Evolutionary conservation across 305 asterid species (phyloP), one percentile per base, ranked within the genome.

Genomic region (Fraxinus ornus): DNA sequence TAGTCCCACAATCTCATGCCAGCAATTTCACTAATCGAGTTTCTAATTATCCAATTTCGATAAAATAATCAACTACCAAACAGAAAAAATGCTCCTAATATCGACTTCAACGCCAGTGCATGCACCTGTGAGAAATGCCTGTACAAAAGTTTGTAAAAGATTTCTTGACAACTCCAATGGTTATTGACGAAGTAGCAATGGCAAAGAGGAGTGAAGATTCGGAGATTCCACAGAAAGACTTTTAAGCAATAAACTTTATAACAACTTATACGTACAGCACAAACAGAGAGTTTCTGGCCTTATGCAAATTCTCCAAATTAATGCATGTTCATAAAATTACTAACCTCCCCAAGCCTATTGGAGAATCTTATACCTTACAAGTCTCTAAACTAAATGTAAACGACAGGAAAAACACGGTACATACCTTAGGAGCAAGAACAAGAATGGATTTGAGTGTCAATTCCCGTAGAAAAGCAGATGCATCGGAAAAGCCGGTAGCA

Each of bases 341-440:
- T 24, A 26, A 2, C n/a, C 37, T 26, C n/a, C n/a, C 75, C 36
- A 68, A 26, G 36, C 36, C n/a, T 28, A 33, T 79, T 32, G 35
- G 37, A 4, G 8, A 85, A 83, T 55, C 70, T 19, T 36, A 80
- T 28, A 57, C 77, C 36, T 39, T 4, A 60, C 55, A 55, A 47
- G 79, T 39, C 71, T 77, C 44, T 19, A 80, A 78, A 30, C 72
- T 75, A 30, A 52, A 60, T 26, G 73, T 75, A 78, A 76, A 82
- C 55, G 83, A 55, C 57, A 68, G 41, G 79, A 80, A 76, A 7
- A 35, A 64, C 37, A 84, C 64, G 81, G 84, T 33, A 68, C 47
- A 41, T 82, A 94, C 99, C 98, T 96, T 96, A 73, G 99, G 99
- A 85, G 99, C 99, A 86, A 96, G 91, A 85, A 94, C 90, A 81